These are phyloP conservation scores for Xerocomus spinulosus DNA, from an alignment of 768 basidiomycete genomes.

Conservation along the genomic window DNA sequence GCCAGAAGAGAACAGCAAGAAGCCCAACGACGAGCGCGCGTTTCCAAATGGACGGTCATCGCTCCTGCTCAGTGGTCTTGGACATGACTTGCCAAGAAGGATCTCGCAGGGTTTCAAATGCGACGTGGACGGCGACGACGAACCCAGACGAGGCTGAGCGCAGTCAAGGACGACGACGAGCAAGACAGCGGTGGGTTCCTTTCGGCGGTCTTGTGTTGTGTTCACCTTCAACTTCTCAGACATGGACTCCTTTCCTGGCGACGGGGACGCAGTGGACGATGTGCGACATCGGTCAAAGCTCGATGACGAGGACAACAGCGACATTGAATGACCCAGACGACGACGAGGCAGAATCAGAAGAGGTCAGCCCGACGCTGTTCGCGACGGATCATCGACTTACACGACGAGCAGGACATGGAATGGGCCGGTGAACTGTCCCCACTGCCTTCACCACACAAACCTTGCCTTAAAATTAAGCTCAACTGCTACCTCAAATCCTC, in stretches of 20 bases:
- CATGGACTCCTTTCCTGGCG: conserved; percentile 23
- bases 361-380: not conserved
- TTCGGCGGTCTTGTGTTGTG: no score
- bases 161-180: no score
- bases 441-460: conserved; percentile 32
- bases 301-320: conserved; percentile 33
- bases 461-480: no score
- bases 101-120: no score
- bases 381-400: not conserved
- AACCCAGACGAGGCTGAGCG: no score
- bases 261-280: conserved; percentile 30
- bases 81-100: no score
- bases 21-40: conserved; percentile 41
- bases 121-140: no score
- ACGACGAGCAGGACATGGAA: conserved; percentile 27
- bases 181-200: no score
- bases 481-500: conserved; percentile 45
- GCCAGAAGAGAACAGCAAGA: conserved; percentile 42
- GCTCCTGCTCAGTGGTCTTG: no score
- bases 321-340: no score
- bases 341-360: conserved; percentile 25
- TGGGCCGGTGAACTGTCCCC: conserved; percentile 34
- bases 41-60: no score
- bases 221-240: no score
- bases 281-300: conserved; percentile 35